Evolutionary conservation across 768 basidiomycete species (phyloP).

Genomic region (Paxillus rubicundulus): DNA sequence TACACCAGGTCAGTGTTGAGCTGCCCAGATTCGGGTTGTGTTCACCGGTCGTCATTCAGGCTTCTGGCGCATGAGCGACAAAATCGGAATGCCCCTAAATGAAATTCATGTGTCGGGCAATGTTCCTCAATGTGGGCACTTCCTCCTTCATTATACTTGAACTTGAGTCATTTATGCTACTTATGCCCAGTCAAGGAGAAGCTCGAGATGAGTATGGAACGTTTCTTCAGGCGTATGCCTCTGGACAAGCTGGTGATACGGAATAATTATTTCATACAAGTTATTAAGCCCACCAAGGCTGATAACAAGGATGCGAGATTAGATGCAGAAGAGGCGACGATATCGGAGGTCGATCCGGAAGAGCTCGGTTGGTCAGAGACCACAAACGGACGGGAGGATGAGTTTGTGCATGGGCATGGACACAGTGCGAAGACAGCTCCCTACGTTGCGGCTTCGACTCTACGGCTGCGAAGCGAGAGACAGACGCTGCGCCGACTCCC

Average conservation of each 20-base stretch:
- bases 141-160: background rate
- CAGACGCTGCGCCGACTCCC: conserved; percentile 67
- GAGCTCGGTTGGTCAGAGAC: conserved; percentile 64
- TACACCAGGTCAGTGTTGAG: conserved; percentile 48
- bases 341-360: conserved; percentile 47
- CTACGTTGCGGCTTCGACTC: conserved; percentile 36
- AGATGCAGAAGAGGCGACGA: conserved; percentile 5
- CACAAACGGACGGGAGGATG: conserved; percentile 54
- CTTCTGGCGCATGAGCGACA: conserved; percentile 74
- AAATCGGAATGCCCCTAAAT: conserved; percentile 68
- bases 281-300: conserved; percentile 30
- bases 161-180: conserved; percentile 4
- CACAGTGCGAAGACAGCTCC: conserved; percentile 16
- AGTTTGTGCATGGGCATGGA: conserved; percentile 32
- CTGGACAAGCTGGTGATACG: conserved; percentile 69
- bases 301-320: conserved; percentile 12
- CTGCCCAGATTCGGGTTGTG: background rate
- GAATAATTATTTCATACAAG: conserved; percentile 61
- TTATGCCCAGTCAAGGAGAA: conserved; percentile 50
- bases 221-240: conserved; percentile 66
- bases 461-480: conserved; percentile 61
- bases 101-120: conserved; percentile 69
- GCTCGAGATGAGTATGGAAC: conserved; percentile 60
- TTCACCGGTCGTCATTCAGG: conserved; percentile 39
- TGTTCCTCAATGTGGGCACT: conserved; percentile 65